phyloP scores from a whole-genome alignment of 2,329 filamentous ascomycete species.

The Talaromyces amestolkiae region DNA sequence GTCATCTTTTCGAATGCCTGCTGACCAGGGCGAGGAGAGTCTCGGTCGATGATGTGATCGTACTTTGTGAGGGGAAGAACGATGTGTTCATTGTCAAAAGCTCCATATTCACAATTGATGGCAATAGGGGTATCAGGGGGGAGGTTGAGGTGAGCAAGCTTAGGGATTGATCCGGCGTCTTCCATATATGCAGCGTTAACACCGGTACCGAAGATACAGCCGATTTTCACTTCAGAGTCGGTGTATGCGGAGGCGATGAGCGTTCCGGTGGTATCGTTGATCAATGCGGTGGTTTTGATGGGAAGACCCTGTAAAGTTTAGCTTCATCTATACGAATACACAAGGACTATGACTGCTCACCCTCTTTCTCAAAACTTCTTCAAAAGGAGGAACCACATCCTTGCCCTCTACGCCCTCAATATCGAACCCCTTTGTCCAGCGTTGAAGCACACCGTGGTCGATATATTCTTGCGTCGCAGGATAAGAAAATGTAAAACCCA shows the following conservation, averaged over 20 bases:
- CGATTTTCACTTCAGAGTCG: conserved; percentile 88
- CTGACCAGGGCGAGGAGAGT: conserved; percentile 88
- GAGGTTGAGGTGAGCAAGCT: conserved; percentile 87
- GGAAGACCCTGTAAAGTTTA: conserved; percentile 65
- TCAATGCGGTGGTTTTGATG: conserved; percentile 87
- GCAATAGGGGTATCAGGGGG: conserved; percentile 81
- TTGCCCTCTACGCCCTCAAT: conserved; percentile 87
- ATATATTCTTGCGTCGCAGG: conserved; percentile 91
- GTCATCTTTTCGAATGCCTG: conserved; percentile 99
- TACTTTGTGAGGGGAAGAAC: conserved; percentile 83
- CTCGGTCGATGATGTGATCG: conserved; percentile 82
- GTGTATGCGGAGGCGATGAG: conserved; percentile 96
- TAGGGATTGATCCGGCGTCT: conserved; percentile 82
- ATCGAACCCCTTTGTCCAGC: conserved; percentile 98
- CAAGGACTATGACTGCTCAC: conserved; percentile 43
- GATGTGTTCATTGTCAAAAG: conserved; percentile 90
- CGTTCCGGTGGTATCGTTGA: conserved; percentile 97
- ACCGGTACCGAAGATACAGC: conserved; percentile 96
- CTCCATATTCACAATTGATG: conserved; percentile 97
- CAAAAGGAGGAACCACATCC: conserved; percentile 86
- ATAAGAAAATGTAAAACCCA: conserved; percentile 96
- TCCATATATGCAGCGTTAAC: conserved; percentile 99
- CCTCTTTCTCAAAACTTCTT: conserved; percentile 69
- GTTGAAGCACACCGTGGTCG: conserved; percentile 85
- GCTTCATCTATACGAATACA: conserved; percentile 5